Percentiles rank a stretch among this genome's conserved stretches.
These are phyloP conservation scores for Sclerotinia minor DNA, from an alignment of 2,329 filamentous ascomycete species.

Conservation along the genomic window DNA sequence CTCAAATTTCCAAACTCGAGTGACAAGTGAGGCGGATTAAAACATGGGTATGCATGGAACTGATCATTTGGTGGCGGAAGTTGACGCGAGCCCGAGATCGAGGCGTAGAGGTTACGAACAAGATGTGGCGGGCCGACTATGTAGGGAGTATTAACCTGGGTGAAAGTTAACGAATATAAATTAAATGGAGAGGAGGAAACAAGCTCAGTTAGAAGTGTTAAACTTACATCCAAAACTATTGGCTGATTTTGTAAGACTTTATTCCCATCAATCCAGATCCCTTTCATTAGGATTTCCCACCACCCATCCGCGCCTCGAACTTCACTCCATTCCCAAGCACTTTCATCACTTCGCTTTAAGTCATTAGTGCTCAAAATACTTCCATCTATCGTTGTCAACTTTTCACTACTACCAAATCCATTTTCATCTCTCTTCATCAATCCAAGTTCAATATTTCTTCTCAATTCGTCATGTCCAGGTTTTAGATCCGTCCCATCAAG, in stretches of 20 bases:
- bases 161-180: neutral
- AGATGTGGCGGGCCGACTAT: slow-evolving; percentile 32
- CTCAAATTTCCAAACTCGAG: slow-evolving; percentile 32
- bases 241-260: slow-evolving; percentile 31
- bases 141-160: slow-evolving; percentile 34
- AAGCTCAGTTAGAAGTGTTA: too few species aligned
- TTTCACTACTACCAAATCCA: neutral
- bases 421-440: slow-evolving; percentile 25
- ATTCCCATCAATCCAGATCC: slow-evolving; percentile 31
- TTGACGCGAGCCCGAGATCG: slow-evolving; percentile 29
- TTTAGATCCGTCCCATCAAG: neutral
- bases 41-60: slow-evolving; percentile 34
- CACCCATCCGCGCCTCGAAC: slow-evolving; percentile 35
- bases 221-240: slow-evolving; percentile 32
- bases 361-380: neutral
- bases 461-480: slow-evolving; percentile 12
- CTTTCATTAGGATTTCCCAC: slow-evolving; percentile 34
- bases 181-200: neutral
- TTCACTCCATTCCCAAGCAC: slow-evolving; percentile 33
- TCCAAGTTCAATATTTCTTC: slow-evolving; percentile 1
- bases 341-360: neutral
- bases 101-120: slow-evolving; percentile 32
- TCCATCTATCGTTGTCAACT: slow-evolving; percentile 24
- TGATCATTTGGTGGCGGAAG: slow-evolving; percentile 32
- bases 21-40: slow-evolving; percentile 31